A percentile compares a stretch with the other conserved stretches of the same genome.
Evolutionary conservation across 1,284 basidiomycete species (phyloP).

Genomic region (Sanghuangporus weigelae): DNA sequence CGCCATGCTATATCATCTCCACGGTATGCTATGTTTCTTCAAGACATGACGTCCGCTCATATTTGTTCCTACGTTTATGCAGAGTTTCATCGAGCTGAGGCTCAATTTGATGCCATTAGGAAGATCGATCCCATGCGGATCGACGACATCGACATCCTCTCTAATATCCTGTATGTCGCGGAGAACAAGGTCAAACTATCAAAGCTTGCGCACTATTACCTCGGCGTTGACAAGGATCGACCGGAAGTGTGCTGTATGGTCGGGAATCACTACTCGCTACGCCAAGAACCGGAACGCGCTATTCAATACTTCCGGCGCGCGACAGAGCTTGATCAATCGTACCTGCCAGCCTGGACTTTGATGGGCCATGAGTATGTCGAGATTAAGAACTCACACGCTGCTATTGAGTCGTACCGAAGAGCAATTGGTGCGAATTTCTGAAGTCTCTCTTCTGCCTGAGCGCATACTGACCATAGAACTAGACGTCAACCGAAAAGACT

Average conservation of each 20-base stretch:
- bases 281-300: conserved; percentile 92
- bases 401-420: conserved; percentile 94
- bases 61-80: not conserved
- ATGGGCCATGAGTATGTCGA: conserved; percentile 99
- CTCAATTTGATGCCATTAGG: conserved; percentile 79
- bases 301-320: conserved; percentile 94
- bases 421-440: conserved; percentile 72
- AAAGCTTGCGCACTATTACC: conserved; percentile 88
- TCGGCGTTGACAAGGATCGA: conserved; percentile 81
- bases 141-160: conserved; percentile 95
- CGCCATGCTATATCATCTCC: conserved; percentile 83
- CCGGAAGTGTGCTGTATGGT: conserved; percentile 95
- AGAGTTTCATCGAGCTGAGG: conserved; percentile 86
- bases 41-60: not conserved
- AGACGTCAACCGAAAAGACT: conserved; percentile 96
- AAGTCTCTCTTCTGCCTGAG: conserved; percentile 13
- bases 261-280: conserved; percentile 96
- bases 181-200: conserved; percentile 87
- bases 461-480: not conserved
- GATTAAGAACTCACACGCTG: conserved; percentile 98
- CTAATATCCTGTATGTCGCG: conserved; percentile 95
- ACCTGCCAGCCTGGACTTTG: conserved; percentile 97
- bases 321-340: conserved; percentile 90
- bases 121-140: conserved; percentile 82
- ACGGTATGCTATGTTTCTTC: conserved; percentile 51